Evolutionary conservation across 2,329 filamentous ascomycete genomes (phyloP).

Genomic region (Aspergillus ibericus): DNA sequence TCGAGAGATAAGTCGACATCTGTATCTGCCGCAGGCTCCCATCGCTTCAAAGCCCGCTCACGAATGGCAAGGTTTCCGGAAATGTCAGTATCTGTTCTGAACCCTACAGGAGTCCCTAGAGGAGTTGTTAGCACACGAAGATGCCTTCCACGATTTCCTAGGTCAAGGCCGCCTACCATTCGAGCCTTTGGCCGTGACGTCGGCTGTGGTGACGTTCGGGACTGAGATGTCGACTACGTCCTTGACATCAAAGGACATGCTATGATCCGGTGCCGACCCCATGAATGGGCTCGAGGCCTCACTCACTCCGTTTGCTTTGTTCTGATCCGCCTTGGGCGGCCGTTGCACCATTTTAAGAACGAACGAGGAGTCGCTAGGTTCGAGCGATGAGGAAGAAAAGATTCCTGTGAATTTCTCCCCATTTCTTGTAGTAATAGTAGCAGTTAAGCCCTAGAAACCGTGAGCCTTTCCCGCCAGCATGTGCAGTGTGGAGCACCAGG

Average conservation of each 20-base stretch:
- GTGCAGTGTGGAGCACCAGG: slow-evolving; percentile 13
- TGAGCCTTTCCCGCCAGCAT: slow-evolving; percentile 16
- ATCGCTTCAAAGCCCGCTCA: slow-evolving; percentile 77
- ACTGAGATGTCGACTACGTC: slow-evolving; percentile 60
- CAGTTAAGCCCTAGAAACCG: slow-evolving; percentile 52
- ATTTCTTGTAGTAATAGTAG: slow-evolving; percentile 58
- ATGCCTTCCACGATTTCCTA: neutral
- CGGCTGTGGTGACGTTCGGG: slow-evolving; percentile 54
- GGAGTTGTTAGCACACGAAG: neutral
- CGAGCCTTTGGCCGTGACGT: slow-evolving; percentile 51
- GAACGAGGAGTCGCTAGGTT: slow-evolving; percentile 55
- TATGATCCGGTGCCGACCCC: slow-evolving; percentile 46
- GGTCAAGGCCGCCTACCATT: slow-evolving; percentile 56
- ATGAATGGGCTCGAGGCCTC: slow-evolving; percentile 42
- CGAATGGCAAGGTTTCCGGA: slow-evolving; percentile 68
- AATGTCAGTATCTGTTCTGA: slow-evolving; percentile 87
- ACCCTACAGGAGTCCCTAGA: slow-evolving; percentile 66
- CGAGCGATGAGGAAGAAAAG: slow-evolving; percentile 57
- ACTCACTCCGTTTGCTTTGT: slow-evolving; percentile 44
- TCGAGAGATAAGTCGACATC: slow-evolving; percentile 72
- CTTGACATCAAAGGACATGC: slow-evolving; percentile 62
- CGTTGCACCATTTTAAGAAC: slow-evolving; percentile 67
- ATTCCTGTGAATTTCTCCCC: slow-evolving; percentile 64
- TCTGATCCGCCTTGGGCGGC: slow-evolving; percentile 38
- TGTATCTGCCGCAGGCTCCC: slow-evolving; percentile 68